Evolutionary conservation across 345 rosid genomes (phyloP).

Genomic region (Leavenworthia alabamica): DNA sequence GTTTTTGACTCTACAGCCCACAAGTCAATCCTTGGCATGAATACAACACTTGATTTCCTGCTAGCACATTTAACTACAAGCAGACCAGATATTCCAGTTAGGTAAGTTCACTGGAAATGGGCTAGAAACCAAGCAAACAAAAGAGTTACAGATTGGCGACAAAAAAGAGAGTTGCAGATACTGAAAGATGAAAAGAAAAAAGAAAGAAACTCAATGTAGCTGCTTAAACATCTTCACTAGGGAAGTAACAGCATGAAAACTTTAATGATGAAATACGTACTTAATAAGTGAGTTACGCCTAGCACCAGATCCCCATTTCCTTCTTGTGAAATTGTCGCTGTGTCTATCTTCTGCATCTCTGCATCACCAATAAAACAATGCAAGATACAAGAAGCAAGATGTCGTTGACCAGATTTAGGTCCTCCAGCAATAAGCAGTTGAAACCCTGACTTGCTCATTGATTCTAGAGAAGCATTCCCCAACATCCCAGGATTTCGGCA

Average conservation of each 20-base stretch:
- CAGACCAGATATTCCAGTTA: slow-evolving; percentile 29
- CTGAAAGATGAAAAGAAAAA: not conserved
- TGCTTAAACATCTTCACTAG: slow-evolving; percentile 1
- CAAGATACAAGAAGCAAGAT: slow-evolving; percentile 86
- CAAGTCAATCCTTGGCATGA: slow-evolving; percentile 91
- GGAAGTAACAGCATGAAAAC: not conserved
- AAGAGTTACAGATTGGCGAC: too few species aligned
- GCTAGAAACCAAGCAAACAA: not conserved
- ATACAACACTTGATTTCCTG: slow-evolving; percentile 51
- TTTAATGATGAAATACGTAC: slow-evolving; percentile 41
- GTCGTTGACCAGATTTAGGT: slow-evolving; percentile 85
- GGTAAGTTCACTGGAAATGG: not conserved
- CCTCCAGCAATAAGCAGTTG: slow-evolving; percentile 72
- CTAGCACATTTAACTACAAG: slow-evolving; percentile 83
- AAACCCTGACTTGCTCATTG: slow-evolving; percentile 55
- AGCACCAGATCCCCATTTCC: slow-evolving; percentile 84
- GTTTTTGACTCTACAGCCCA: slow-evolving; percentile 67
- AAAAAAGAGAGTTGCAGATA: not conserved
- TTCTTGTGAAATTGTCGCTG: slow-evolving; percentile 87
- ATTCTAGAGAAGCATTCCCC: slow-evolving; percentile 33
- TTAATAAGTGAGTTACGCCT: slow-evolving; percentile 70
- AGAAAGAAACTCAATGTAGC: not conserved
- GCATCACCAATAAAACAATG: slow-evolving; percentile 72
- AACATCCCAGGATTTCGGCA: slow-evolving; percentile 25
- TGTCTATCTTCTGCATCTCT: slow-evolving; percentile 84